Evolutionary conservation across 2,329 filamentous ascomycete species (phyloP), one percentile per base, ranked within the genome.

Genomic region (Ambrosiella beaveri): DNA sequence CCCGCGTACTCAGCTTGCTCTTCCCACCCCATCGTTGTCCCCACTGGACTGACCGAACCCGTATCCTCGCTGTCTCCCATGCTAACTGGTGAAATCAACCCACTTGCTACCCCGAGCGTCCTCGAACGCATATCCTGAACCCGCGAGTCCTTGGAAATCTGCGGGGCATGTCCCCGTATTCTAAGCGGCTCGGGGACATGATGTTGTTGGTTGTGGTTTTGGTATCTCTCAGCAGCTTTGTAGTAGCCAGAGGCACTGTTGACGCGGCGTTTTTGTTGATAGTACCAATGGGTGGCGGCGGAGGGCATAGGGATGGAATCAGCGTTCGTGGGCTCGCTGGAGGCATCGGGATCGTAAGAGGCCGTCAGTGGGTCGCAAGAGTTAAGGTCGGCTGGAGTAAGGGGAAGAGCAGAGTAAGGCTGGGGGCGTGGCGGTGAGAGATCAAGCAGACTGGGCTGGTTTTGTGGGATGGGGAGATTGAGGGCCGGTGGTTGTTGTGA

Each of bases 351-450:
- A 37, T 56, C 56, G 12, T 60, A 55, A 12, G 38, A 50, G 2
- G 49, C 59, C 2, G 59, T 60, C 8, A 60, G 39, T 8, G 59
- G 59, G 41, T 60, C 59, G 5, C 56, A 52, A 7, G 41, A n/a
- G 44, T 60, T 57, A 37, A 60, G 35, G 12, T 60, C 59, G 5
- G 50, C 59, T 1, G 59, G 59, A 1, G 59, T 60, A 13, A 60
- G n/a, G 13, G 59, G 59, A 8, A 60, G 38, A 8, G 56, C 45
- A 1, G 45, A n/a, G 38, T 55, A 60, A 8, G 59, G 51, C 17
- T 47, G 57, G 17, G 27, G 17, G 8, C 19, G 5, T 7, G 59
- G 59, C 11, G 40, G 55, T 15, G 17, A 5, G 13, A 60, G 51
- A 53, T 58, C 56, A 8, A 60, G 39, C 7, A 57, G 40, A 19